Percentiles rank a stretch among this genome's conserved stretches.
These are phyloP conservation scores for Macrolepiota dolichaula DNA, from an alignment of 768 basidiomycete species.

Conservation along the genomic window DNA sequence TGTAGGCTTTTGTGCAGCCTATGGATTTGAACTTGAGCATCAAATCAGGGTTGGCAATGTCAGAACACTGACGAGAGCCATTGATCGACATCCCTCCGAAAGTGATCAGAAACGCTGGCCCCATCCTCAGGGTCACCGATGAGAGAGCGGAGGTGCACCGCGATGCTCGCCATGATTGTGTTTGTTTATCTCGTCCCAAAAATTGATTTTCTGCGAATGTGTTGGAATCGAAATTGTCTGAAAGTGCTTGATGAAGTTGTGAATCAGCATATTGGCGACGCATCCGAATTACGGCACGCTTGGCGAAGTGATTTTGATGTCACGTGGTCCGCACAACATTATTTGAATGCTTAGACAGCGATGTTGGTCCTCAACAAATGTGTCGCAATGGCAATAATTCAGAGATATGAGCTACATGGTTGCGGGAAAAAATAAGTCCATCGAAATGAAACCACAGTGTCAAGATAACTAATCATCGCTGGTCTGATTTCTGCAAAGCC, in stretches of 20 bases:
- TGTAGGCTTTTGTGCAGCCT: neutral
- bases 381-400: neutral
- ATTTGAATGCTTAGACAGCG: neutral
- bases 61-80: constrained; percentile 4
- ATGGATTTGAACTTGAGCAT: neutral
- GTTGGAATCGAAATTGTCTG: neutral
- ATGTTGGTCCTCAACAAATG: neutral
- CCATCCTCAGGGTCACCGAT: neutral
- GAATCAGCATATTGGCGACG: neutral
- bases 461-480: constrained; percentile 1
- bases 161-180: neutral
- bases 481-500: constrained; percentile 25
- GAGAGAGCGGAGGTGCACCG: constrained; percentile 4
- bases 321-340: constrained; percentile 1
- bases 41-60: too few relatives aligned
- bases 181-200: neutral
- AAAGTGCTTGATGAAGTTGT: neutral
- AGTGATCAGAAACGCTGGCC: neutral
- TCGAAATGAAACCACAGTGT: neutral
- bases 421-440: neutral
- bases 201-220: neutral
- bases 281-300: neutral
- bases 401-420: neutral
- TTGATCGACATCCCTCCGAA: constrained; percentile 3
- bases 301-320: neutral